A percentile compares a stretch with the other conserved stretches of the same genome.
Conservation (phyloP, 1,284 basidiomycete species). For the Takashimella tepidaria region DNA sequence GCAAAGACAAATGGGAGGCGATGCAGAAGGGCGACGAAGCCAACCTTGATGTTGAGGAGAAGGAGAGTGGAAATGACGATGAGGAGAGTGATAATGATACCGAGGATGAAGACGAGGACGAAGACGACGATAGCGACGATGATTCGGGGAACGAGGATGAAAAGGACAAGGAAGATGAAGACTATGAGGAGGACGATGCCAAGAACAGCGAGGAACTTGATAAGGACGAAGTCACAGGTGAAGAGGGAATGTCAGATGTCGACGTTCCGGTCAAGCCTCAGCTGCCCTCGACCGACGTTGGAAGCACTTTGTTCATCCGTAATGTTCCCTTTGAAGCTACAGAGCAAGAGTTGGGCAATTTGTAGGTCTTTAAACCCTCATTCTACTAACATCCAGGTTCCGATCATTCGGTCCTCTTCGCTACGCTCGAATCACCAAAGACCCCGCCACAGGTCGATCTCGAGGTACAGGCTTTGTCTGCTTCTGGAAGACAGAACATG, state of each 20-base stretch:
- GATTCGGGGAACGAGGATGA: constrained; percentile 35
- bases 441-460: constrained; percentile 74
- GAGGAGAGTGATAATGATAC: constrained; percentile 42
- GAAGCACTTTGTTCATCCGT: constrained; percentile 88
- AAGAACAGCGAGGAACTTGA: constrained; percentile 34
- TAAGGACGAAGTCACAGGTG: constrained; percentile 51
- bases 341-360: constrained; percentile 75
- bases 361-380: constrained; percentile 54
- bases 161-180: constrained; percentile 50
- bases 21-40: constrained; percentile 53
- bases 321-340: constrained; percentile 91
- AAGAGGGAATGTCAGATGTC: no score
- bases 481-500: constrained; percentile 92
- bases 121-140: constrained; percentile 22
- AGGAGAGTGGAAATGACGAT: constrained; percentile 49
- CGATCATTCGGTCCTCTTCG: constrained; percentile 85
- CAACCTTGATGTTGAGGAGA: no score
- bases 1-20: constrained; percentile 87
- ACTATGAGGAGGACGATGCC: constrained; percentile 47
- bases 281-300: constrained; percentile 72
- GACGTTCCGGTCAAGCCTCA: constrained; percentile 63
- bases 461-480: constrained; percentile 95
- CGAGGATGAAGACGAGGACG: constrained; percentile 17
- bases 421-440: constrained; percentile 89
- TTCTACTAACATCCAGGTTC: constrained; percentile 56